phyloP scores from a whole-genome alignment of 768 basidiomycete genomes.

The Suillus spraguei region DNA sequence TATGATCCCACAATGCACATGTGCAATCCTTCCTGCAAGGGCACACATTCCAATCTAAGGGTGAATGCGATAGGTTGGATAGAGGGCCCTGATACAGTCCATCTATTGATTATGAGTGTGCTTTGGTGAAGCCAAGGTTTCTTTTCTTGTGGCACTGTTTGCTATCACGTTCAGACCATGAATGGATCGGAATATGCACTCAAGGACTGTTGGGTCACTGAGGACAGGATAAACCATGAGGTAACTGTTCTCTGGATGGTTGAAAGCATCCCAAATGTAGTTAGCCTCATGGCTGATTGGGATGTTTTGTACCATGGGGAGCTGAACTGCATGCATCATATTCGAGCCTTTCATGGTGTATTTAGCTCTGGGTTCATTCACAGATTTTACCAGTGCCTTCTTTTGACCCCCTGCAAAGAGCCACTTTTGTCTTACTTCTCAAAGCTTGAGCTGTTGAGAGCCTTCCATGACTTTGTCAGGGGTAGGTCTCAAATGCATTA shows the following conservation, averaged over 20 bases:
- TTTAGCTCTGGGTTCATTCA: not conserved
- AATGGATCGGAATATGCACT: not conserved
- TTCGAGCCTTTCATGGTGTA: not conserved
- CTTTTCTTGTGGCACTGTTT: not conserved
- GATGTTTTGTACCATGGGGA: constrained; percentile 2
- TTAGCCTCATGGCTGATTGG: not conserved
- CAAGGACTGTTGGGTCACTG: constrained; percentile 4
- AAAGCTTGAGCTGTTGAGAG: not conserved
- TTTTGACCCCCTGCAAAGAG: not conserved
- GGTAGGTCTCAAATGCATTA: not conserved
- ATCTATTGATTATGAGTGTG: not conserved
- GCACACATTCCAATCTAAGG: not conserved
- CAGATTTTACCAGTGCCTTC: not conserved
- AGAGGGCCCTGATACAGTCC: not conserved
- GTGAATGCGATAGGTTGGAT: not conserved
- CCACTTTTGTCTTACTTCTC: not conserved
- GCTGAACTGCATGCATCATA: not conserved
- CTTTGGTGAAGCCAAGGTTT: constrained; percentile 8
- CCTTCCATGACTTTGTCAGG: not conserved
- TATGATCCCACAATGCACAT: constrained; percentile 8
- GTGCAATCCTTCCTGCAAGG: not conserved
- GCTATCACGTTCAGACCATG: not conserved
- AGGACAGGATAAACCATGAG: not conserved
- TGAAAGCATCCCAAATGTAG: not conserved
- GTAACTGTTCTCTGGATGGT: not conserved